Evolutionary conservation across 176 grass and related monocot species (phyloP).

Genomic region (Oryza rufipogon): DNA sequence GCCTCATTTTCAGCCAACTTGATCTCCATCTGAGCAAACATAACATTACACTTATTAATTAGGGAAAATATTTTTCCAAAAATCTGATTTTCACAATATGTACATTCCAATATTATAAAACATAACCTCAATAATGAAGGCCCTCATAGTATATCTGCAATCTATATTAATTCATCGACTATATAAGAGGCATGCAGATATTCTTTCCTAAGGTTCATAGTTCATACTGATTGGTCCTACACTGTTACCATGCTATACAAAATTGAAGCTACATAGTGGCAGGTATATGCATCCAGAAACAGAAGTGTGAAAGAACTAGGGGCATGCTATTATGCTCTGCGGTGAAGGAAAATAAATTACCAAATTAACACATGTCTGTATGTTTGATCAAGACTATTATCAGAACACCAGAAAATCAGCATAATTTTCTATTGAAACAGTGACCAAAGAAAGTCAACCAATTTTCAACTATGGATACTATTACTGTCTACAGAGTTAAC

Average conservation of each 20-base stretch:
- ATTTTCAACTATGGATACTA: background rate
- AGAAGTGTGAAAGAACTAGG: background rate
- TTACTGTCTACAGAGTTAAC: constrained; percentile 17
- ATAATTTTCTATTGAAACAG: background rate
- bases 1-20: constrained; percentile 82
- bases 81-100: background rate
- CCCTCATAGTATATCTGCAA: background rate
- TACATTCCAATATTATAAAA: constrained; percentile 22
- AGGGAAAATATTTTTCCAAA: background rate
- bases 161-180: constrained; percentile 20
- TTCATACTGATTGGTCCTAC: background rate
- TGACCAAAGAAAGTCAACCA: background rate
- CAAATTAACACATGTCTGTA: background rate
- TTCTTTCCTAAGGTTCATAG: background rate
- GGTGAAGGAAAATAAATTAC: constrained; percentile 4
- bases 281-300: constrained; percentile 8
- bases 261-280: background rate
- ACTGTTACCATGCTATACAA: constrained; percentile 3
- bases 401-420: background rate
- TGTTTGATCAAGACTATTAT: constrained; percentile 5
- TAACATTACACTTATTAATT: constrained; percentile 24
- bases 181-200: background rate
- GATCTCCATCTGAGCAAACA: constrained; percentile 64
- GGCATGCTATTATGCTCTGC: background rate
- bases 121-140: constrained; percentile 14